Evolutionary conservation across 2,329 filamentous ascomycete genomes (phyloP).

Genomic region (Torrubiella hemipterigena): DNA sequence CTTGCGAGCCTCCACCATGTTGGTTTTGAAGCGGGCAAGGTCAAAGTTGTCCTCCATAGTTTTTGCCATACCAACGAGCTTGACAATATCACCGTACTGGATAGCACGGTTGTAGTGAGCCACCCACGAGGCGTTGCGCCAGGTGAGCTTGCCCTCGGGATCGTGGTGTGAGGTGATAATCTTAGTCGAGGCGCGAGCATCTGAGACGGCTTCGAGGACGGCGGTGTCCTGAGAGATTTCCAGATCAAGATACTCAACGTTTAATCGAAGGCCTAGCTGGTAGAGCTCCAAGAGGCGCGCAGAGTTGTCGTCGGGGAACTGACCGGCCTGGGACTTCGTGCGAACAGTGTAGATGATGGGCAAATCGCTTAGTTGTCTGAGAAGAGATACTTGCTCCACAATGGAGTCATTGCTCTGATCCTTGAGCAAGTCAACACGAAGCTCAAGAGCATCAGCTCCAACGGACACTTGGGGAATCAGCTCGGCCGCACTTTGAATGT

Average conservation of each 20-base stretch:
- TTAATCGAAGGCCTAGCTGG: conserved; percentile 64
- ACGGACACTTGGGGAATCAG: conserved; percentile 62
- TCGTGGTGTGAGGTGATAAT: conserved; percentile 97
- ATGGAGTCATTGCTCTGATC: conserved; percentile 69
- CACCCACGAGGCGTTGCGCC: conserved; percentile 89
- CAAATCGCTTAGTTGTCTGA: conserved; percentile 59
- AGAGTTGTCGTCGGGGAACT: conserved; percentile 66
- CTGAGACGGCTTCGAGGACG: conserved; percentile 57
- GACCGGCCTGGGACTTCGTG: conserved; percentile 74
- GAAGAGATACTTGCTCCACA: conserved; percentile 65
- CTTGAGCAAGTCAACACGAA: conserved; percentile 81
- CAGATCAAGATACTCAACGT: conserved; percentile 84
- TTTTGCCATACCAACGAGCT: conserved; percentile 75
- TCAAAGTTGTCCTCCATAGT: conserved; percentile 76
- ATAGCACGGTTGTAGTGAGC: conserved; percentile 80
- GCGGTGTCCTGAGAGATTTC: conserved; percentile 77
- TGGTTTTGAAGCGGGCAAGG: conserved; percentile 67
- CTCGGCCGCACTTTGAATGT: conserved; percentile 50
- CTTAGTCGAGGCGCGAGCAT: conserved; percentile 57
- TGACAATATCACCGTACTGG: conserved; percentile 86
- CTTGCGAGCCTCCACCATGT: conserved; percentile 59
- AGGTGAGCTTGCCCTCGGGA: conserved; percentile 64
- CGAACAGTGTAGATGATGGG: conserved; percentile 90
- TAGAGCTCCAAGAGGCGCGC: conserved; percentile 68
- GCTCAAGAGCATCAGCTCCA: conserved; percentile 84